phyloP scores from a whole-genome alignment of 2,329 filamentous ascomycete species.

The Ascomycota sp. region DNA sequence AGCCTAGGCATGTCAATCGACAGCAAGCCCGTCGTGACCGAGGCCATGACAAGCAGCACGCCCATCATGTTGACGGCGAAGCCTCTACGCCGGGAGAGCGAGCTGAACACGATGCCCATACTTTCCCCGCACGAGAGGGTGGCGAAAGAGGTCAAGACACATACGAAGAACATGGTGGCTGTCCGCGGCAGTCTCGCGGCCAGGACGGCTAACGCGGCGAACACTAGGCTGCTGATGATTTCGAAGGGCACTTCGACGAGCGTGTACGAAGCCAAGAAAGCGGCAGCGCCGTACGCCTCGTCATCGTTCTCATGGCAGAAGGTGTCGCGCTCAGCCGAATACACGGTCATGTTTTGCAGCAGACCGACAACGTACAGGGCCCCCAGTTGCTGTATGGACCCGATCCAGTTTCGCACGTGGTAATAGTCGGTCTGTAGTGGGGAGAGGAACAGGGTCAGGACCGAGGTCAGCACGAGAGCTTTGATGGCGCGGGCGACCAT shows the following conservation, averaged over 20 bases:
- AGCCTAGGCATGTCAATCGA: slow-evolving; percentile 45
- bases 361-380: slow-evolving; percentile 56
- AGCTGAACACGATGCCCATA: slow-evolving; percentile 61
- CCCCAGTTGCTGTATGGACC: slow-evolving; percentile 49
- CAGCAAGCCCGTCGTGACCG: slow-evolving; percentile 48
- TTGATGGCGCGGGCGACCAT: slow-evolving; percentile 45
- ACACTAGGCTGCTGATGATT: slow-evolving; percentile 39
- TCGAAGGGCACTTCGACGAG: slow-evolving; percentile 52
- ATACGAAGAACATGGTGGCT: slow-evolving; percentile 41
- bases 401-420: slow-evolving; percentile 49
- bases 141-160: slow-evolving; percentile 46
- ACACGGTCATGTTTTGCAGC: slow-evolving; percentile 57
- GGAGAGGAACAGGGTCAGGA: slow-evolving; percentile 47
- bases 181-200: slow-evolving; percentile 43
- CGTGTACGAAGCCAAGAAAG: slow-evolving; percentile 49
- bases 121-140: slow-evolving; percentile 55
- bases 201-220: slow-evolving; percentile 39
- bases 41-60: slow-evolving; percentile 45
- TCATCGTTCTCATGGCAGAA: slow-evolving; percentile 61
- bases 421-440: slow-evolving; percentile 47
- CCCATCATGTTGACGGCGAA: slow-evolving; percentile 55
- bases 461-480: slow-evolving; percentile 37
- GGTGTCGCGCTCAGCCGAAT: slow-evolving; percentile 48
- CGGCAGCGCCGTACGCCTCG: slow-evolving; percentile 45
- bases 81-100: slow-evolving; percentile 48